Percentiles rank a stretch among this genome's conserved stretches.
Evolutionary conservation across 176 grass and related monocot genomes (phyloP).

Genomic region (Rhynchospora pubera): DNA sequence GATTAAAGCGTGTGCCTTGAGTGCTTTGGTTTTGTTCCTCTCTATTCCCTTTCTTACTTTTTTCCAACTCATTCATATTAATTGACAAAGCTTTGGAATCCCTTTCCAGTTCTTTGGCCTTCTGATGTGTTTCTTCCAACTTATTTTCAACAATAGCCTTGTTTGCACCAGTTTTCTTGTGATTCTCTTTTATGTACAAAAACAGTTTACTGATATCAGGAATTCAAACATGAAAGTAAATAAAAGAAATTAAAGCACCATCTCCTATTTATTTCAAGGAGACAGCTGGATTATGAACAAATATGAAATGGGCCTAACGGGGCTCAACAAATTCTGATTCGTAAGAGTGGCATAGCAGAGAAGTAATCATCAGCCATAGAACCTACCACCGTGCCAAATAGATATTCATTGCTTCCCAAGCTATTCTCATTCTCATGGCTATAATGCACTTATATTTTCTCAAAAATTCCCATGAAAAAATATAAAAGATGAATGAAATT

Average conservation of each 20-base stretch:
- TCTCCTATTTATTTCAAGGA: not conserved
- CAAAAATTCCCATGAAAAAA: not conserved
- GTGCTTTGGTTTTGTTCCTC: conserved; percentile 65
- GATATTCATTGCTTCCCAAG: not conserved
- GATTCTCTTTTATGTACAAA: conserved; percentile 77
- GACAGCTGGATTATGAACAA: not conserved
- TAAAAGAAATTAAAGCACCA: not conserved
- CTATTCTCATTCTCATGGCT: not conserved
- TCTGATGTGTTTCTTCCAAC: conserved; percentile 67
- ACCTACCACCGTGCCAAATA: not conserved
- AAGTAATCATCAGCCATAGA: not conserved
- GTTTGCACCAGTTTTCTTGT: conserved; percentile 72
- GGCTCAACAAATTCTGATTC: not conserved
- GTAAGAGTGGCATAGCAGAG: not conserved
- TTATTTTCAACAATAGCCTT: conserved; percentile 72
- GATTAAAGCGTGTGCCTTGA: conserved; percentile 71
- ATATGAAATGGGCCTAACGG: not conserved
- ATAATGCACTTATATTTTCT: not conserved
- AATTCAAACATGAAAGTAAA: not conserved
- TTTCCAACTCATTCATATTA: conserved; percentile 67
- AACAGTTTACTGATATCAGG: not conserved
- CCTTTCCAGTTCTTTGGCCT: conserved; percentile 68
- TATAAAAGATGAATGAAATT: not conserved
- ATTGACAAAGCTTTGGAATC: conserved; percentile 70
- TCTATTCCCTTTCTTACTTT: conserved; percentile 60